Evolutionary conservation across 805 yeast species (phyloP).

Genomic region (Zygosaccharomyces kombuchaensis): DNA sequence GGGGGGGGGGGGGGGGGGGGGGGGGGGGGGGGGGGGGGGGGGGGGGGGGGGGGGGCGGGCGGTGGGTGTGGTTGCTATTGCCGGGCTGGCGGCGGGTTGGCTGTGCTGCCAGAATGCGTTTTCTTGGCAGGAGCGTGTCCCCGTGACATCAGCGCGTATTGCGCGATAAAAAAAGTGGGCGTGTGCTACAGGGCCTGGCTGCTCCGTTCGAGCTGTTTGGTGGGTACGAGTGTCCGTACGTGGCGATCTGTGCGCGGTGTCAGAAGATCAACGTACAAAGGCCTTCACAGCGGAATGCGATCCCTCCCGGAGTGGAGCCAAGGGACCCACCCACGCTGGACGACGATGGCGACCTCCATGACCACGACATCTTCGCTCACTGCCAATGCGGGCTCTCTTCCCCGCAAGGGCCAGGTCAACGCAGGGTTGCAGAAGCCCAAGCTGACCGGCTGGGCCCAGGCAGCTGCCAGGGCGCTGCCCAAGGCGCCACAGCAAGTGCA

Average conservation of each 20-base stretch:
- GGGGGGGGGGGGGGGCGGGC: too few relatives aligned
- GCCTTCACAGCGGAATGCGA: neutral
- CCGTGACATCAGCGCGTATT: too few relatives aligned
- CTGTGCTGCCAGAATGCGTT: too few relatives aligned
- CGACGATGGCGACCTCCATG: slow-evolving; percentile 4
- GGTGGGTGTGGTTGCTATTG: too few relatives aligned
- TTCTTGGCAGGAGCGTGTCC: too few relatives aligned
- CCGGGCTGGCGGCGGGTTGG: too few relatives aligned
- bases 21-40: too few relatives aligned
- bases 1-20: too few relatives aligned
- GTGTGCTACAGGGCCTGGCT: too few relatives aligned
- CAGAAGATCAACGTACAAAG: neutral
- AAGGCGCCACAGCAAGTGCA: slow-evolving; percentile 12
- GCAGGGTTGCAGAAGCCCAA: slow-evolving; percentile 16
- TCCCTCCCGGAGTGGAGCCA: neutral
- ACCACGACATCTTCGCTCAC: slow-evolving; percentile 3
- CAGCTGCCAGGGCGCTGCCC: slow-evolving; percentile 30
- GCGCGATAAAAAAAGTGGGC: too few relatives aligned
- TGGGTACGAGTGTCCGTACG: too few relatives aligned
- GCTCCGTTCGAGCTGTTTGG: too few relatives aligned
- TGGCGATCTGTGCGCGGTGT: neutral
- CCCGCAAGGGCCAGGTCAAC: slow-evolving; percentile 4
- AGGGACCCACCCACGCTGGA: slow-evolving; percentile 3
- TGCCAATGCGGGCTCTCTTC: slow-evolving; percentile 2
- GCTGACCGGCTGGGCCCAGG: slow-evolving; percentile 34